Percentiles rank a stretch among this genome's conserved stretches.
phyloP scores from a whole-genome alignment of 768 basidiomycete species.

The Rhizopogon roseolus region DNA sequence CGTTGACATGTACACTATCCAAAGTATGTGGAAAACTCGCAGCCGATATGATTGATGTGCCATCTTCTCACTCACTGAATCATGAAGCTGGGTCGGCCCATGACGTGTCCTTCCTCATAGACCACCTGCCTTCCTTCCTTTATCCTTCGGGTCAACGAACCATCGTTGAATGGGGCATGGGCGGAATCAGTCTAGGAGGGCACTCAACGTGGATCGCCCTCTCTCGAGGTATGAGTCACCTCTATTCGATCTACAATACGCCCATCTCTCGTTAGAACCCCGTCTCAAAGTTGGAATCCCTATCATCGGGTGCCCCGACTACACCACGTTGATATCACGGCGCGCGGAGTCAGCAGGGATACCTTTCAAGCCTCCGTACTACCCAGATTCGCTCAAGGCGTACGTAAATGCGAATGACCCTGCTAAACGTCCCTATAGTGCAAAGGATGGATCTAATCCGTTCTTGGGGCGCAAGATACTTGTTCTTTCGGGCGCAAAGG shows the following conservation, averaged over 20 bases:
- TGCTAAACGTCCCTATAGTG: constrained; percentile 35
- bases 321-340: constrained; percentile 45
- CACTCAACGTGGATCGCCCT: constrained; percentile 78
- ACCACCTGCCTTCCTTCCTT: constrained; percentile 69
- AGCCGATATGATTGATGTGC: too few species aligned
- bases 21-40: constrained; percentile 14
- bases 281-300: constrained; percentile 42
- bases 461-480: constrained; percentile 73
- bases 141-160: constrained; percentile 61
- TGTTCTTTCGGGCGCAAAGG: constrained; percentile 61
- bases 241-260: background rate
- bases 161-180: constrained; percentile 65
- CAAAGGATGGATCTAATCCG: constrained; percentile 40
- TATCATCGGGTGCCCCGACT: constrained; percentile 73
- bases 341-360: constrained; percentile 48
- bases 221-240: constrained; percentile 30
- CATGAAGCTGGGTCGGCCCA: constrained; percentile 52
- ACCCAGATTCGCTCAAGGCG: constrained; percentile 49
- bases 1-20: constrained; percentile 27
- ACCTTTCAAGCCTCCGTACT: constrained; percentile 43
- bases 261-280: constrained; percentile 29
- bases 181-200: constrained; percentile 80
- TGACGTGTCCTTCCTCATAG: constrained; percentile 79
- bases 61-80: background rate
- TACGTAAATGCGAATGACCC: constrained; percentile 46